Conservation (phyloP, 83 land plant species). For the Diphasiastrum complanatum region DNA sequence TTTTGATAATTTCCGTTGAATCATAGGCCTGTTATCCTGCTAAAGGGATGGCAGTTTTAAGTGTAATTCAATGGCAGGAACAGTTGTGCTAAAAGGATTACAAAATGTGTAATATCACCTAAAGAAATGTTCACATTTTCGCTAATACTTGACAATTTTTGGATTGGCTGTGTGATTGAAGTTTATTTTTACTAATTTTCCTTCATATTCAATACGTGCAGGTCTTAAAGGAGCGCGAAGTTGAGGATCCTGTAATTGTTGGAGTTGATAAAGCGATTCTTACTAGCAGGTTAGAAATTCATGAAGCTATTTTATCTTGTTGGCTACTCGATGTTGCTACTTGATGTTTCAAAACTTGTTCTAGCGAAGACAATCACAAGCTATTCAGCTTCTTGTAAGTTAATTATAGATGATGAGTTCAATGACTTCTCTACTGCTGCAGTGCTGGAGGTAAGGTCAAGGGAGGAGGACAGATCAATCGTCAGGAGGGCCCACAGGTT, state of each 20-base stretch:
- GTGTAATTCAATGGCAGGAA: too few relatives aligned
- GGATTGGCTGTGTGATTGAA: background rate
- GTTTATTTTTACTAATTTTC: background rate
- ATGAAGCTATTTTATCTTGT: background rate
- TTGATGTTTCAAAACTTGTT: background rate
- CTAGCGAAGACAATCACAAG: background rate
- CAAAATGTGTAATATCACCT: too few relatives aligned
- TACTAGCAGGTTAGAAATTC: background rate
- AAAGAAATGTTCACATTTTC: background rate
- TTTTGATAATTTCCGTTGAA: too few relatives aligned
- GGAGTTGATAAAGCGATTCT: background rate
- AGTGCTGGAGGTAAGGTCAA: background rate
- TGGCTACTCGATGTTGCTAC: background rate
- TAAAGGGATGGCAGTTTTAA: too few relatives aligned
- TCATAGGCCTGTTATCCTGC: too few relatives aligned
- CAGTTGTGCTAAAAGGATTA: too few relatives aligned
- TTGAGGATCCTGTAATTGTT: slow-evolving; percentile 37
- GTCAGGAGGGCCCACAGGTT: slow-evolving; percentile 1
- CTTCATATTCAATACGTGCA: slow-evolving; percentile 13
- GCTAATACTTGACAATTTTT: background rate
- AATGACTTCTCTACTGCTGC: background rate
- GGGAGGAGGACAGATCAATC: slow-evolving; percentile 8
- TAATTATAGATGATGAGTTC: background rate
- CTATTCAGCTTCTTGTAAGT: too few relatives aligned
- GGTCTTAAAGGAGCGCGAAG: slow-evolving; percentile 83